These are phyloP conservation scores for Calamus simplicifolius DNA, from an alignment of 176 grass and related monocot genomes.

Conservation along the genomic window DNA sequence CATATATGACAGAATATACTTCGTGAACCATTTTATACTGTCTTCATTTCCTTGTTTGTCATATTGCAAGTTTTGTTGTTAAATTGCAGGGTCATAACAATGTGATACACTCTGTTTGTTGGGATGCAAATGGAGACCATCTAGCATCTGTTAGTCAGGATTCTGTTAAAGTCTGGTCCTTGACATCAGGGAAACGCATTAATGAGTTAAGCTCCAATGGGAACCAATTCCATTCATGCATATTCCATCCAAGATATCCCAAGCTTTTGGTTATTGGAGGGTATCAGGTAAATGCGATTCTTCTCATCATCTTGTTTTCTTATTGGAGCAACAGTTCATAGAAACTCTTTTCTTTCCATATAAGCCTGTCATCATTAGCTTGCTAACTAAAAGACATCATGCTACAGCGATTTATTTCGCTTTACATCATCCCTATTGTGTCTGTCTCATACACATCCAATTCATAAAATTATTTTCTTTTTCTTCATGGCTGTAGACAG, in stretches of 20 bases:
- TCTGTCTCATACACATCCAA: too few species aligned
- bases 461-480: too few species aligned
- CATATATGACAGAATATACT: too few species aligned
- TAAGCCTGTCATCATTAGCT: too few species aligned
- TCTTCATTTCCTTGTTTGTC: neutral
- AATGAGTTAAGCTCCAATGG: slow-evolving; percentile 75
- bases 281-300: slow-evolving; percentile 58
- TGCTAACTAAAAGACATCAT: too few species aligned
- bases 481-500: too few species aligned
- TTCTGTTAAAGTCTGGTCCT: slow-evolving; percentile 79
- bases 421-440: too few species aligned
- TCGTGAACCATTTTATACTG: too few species aligned
- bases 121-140: slow-evolving; percentile 78
- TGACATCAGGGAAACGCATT: slow-evolving; percentile 33
- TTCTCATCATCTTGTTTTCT: too few species aligned
- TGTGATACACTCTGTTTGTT: slow-evolving; percentile 66
- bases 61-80: slow-evolving; percentile 1
- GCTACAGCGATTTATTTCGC: too few species aligned
- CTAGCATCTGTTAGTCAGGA: slow-evolving; percentile 87
- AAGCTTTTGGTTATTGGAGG: slow-evolving; percentile 80
- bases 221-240: slow-evolving; percentile 82
- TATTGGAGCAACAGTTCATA: too few species aligned
- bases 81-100: slow-evolving; percentile 49
- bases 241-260: slow-evolving; percentile 67
- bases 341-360: too few species aligned